Evolutionary conservation across 805 yeast genomes (phyloP).

Genomic region (Alloascoidea hylecoeti): DNA sequence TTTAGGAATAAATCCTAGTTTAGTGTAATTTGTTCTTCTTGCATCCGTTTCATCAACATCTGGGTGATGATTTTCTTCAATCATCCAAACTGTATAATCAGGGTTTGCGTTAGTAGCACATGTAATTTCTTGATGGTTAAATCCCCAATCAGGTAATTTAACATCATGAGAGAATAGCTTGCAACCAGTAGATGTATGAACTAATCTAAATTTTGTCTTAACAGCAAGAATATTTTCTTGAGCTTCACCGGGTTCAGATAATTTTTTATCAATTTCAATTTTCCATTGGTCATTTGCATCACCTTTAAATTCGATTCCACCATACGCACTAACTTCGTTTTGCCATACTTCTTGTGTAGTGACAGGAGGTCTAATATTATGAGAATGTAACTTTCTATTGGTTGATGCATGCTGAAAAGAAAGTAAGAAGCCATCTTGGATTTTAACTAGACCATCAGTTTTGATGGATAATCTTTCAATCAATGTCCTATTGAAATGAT

Average conservation of each 20-base stretch:
- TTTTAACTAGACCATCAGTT: slow-evolving; percentile 32
- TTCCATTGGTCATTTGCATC: slow-evolving; percentile 68
- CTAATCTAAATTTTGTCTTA: slow-evolving; percentile 56
- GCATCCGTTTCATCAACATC: slow-evolving; percentile 28
- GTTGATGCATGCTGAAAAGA: slow-evolving; percentile 59
- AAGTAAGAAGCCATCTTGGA: slow-evolving; percentile 41
- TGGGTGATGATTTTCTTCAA: slow-evolving; percentile 52
- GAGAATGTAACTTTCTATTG: slow-evolving; percentile 62
- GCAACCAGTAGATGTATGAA: slow-evolving; percentile 72
- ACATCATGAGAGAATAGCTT: slow-evolving; percentile 63
- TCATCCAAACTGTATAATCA: slow-evolving; percentile 52
- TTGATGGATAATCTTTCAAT: too few relatives aligned
- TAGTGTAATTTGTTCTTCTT: slow-evolving; percentile 34
- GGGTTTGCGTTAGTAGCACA: slow-evolving; percentile 59
- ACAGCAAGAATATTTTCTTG: slow-evolving; percentile 46
- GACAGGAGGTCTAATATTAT: slow-evolving; percentile 71
- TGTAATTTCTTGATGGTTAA: slow-evolving; percentile 75
- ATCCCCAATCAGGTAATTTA: slow-evolving; percentile 74
- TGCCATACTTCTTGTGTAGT: slow-evolving; percentile 61
- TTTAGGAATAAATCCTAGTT: slow-evolving; percentile 40
- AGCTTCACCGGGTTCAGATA: slow-evolving; percentile 35
- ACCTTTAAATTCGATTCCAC: slow-evolving; percentile 63
- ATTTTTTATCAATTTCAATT: slow-evolving; percentile 51
- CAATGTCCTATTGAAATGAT: slow-evolving; percentile 22
- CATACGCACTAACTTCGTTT: slow-evolving; percentile 69